Base-by-base conservation (phyloP, 1,139 yeast species). In the Yamadazyma friedrichii region DNA sequence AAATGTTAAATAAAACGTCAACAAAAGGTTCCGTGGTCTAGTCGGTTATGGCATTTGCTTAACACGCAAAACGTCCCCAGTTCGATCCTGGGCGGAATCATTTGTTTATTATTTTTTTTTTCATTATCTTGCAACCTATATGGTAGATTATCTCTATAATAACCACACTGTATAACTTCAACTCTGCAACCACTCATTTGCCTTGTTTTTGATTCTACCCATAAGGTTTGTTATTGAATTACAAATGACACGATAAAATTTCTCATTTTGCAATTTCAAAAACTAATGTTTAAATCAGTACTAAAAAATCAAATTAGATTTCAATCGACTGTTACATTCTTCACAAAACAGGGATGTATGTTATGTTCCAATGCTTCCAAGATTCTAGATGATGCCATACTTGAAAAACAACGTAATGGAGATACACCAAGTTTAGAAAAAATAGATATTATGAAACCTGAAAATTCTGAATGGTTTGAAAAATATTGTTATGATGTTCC, bases 21-120 rank as follows among this genome's bases (percentile, higher is more conserved):
- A 5, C 5, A 20, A 20, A 20, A 20, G 48, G 48, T 42, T 39
- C 31, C 40, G 43, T 45, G 48, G 48, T 45, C 39, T 45, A 45
- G 48, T 43, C 9, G 48, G 48, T 45, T 36, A 45, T 45, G 39
- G 39, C 48, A 36, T 38, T 11, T 41, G 48, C 48, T 38, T 88
- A 87, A 88, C 96, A 88, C 95, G 95, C 95, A 85, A 91, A 86
- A 87, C 91, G 96, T 88, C 96, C 96, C 96, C 96, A 87, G 96
- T 88, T 88, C 96, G 96, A 88, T 85, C 96, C 96, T 88, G 96
- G 96, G 96, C 89, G 84, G 80, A 87, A 85, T 86, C 96, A 88
- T 58, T 47, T 30, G n/a, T 33, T 33, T 32, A 17, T 28, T 38
- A 25, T 36, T 28, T 29, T 20, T 20, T 20, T 20, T 20, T 20